Evolutionary conservation across 2,329 filamentous ascomycete species (phyloP), one percentile per base, ranked within the genome.

Genomic region (Juglanconis juglandina): DNA sequence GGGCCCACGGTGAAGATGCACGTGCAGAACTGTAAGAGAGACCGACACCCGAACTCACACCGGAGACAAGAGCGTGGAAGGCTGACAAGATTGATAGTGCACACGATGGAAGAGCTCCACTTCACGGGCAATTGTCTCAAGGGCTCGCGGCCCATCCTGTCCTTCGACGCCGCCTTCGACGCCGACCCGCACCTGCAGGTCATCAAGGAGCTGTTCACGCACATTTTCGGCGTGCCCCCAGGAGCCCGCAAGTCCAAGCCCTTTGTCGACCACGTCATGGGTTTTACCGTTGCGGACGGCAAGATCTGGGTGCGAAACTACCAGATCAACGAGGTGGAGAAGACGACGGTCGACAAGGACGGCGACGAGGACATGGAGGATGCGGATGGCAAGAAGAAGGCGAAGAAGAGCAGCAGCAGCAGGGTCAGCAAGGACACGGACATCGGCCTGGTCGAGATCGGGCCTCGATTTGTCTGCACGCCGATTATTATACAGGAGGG

Each of bases 41-140:
- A 42, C 44, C 44, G 6, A n/a, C 17, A 11, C n/a, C 50, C n/a
- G 53, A n/a, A 54, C 47, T 35, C 13, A 14, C 5, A 2, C 3
- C 11, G 33, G 44, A 33, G 4, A 47, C n/a, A 34, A 10, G 34
- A 11, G 9, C 24, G 24, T 14, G 14, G 14, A 44, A 35, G 24
- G 35, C 51, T 54, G 44, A 54, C 57, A 54, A 41, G 14, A 39
- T 3, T 37, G 13, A 47, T 13, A 90, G 83, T 97, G 71, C 93
- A 97, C 77, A 97, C 94, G 9, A 96, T 96, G 91, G 92, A 94
- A 71, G 95, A 99, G 75, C 81, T 99, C 41, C 91, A 96, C 71
- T 98, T 99, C 74, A 93, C 92, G 14, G 95, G 95, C 57, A 99
- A 99, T 80, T 97, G 93, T 73, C 80, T 98, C 63, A 97, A 96